These are phyloP conservation scores for Amauroascus niger DNA, from an alignment of 2,329 filamentous ascomycete species.

Conservation along the genomic window DNA sequence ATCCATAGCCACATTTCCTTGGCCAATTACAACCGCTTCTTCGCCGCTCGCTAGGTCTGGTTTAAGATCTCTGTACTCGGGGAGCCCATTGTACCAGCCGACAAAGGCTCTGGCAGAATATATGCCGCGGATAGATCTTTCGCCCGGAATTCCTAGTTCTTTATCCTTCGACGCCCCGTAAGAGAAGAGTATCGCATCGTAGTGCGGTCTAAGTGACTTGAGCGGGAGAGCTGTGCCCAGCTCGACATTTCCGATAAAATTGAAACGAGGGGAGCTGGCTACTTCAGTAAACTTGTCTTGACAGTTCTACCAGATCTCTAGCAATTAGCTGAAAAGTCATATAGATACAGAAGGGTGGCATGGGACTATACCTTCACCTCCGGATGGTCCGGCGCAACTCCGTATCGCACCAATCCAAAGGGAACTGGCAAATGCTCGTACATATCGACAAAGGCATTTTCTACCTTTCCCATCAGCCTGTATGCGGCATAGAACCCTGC, in stretches of 20 bases:
- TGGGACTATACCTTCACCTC: slow-evolving; percentile 80
- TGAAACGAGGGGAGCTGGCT: slow-evolving; percentile 70
- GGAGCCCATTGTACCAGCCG: slow-evolving; percentile 96
- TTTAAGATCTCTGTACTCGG: slow-evolving; percentile 63
- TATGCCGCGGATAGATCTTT: slow-evolving; percentile 59
- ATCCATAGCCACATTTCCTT: slow-evolving; percentile 93
- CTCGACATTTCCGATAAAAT: slow-evolving; percentile 80
- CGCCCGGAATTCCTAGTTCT: slow-evolving; percentile 67
- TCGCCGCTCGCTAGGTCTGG: slow-evolving; percentile 67
- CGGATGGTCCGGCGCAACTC: slow-evolving; percentile 95
- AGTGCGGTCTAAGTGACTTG: slow-evolving; percentile 61
- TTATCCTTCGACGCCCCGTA: slow-evolving; percentile 85
- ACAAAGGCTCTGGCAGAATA: slow-evolving; percentile 89
- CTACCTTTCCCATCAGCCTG: slow-evolving; percentile 66
- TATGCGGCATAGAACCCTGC: slow-evolving; percentile 94
- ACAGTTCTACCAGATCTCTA: slow-evolving; percentile 58
- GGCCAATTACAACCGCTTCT: slow-evolving; percentile 78
- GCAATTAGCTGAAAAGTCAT: background rate
- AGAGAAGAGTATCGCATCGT: slow-evolving; percentile 83
- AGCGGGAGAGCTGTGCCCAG: slow-evolving; percentile 64
- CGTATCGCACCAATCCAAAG: slow-evolving; percentile 83
- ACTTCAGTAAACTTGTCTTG: slow-evolving; percentile 89
- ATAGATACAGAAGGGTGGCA: background rate
- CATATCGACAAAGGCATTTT: slow-evolving; percentile 75
- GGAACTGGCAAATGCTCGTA: slow-evolving; percentile 90